Percentiles rank a stretch among this genome's conserved stretches.
These are phyloP conservation scores for Pholiota microspora DNA, from an alignment of 768 basidiomycete genomes.

Conservation along the genomic window DNA sequence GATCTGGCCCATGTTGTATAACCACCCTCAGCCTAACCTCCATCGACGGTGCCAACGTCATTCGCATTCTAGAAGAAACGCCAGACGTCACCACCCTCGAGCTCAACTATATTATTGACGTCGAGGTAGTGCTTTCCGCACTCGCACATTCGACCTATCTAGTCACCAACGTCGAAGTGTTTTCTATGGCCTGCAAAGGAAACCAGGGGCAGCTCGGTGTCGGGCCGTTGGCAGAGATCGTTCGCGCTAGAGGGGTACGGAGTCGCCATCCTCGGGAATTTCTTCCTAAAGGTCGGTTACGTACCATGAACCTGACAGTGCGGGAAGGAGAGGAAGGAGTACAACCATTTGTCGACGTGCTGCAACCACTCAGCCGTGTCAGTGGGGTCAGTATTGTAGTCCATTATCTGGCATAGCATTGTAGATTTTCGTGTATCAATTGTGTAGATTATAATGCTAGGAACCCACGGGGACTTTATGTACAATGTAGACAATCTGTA, in stretches of 20 bases:
- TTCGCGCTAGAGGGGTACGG: not conserved
- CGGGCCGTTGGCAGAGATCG: constrained; percentile 5
- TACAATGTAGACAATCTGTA: too few species aligned
- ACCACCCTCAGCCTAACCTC: constrained; percentile 8
- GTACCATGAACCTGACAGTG: not conserved
- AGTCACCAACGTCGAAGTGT: not conserved
- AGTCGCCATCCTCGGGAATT: not conserved
- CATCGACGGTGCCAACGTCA: constrained; percentile 6
- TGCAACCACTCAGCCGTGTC: not conserved
- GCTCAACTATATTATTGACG: constrained; percentile 6
- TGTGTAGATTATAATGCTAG: too few species aligned
- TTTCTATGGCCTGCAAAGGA: constrained; percentile 7
- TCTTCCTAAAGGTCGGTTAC: not conserved
- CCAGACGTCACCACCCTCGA: constrained; percentile 1
- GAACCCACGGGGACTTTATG: too few species aligned
- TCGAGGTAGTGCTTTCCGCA: constrained; percentile 2
- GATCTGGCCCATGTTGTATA: constrained; percentile 6
- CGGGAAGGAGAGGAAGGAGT: not conserved
- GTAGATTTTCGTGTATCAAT: too few species aligned
- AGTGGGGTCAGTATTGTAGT: not conserved
- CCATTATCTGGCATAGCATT: not conserved
- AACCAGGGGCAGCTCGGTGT: constrained; percentile 8
- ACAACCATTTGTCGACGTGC: not conserved
- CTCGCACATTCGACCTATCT: constrained; percentile 3
- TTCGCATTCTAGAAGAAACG: constrained; percentile 6